Evolutionary conservation across 495 filamentous ascomycete species (phyloP).

Genomic region (Talaromyces ruber): DNA sequence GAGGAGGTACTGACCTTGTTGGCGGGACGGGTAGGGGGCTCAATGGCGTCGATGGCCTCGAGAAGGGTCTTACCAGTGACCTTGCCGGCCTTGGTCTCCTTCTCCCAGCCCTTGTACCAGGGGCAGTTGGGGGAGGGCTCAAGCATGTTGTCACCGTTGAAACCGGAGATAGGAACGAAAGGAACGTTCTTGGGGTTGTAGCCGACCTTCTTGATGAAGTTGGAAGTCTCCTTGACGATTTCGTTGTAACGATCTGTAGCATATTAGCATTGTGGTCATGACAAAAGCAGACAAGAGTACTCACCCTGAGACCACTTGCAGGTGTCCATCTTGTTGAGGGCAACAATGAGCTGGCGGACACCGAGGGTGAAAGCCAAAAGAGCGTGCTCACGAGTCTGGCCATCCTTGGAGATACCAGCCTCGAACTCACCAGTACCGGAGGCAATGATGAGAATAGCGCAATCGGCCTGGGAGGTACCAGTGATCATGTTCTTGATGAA

Average conservation of each 20-base stretch:
- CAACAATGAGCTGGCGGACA: slow-evolving; percentile 99
- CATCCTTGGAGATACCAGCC: slow-evolving; percentile 99
- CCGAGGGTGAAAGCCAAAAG: slow-evolving; percentile 99
- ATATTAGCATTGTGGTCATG: not conserved
- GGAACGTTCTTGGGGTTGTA: slow-evolving; percentile 98
- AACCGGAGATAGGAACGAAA: slow-evolving; percentile 99
- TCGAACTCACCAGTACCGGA: slow-evolving; percentile 99
- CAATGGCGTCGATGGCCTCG: slow-evolving; percentile 96
- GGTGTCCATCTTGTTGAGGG: slow-evolving; percentile 99
- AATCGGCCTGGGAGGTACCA: slow-evolving; percentile 99
- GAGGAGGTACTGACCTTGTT: slow-evolving; percentile 37
- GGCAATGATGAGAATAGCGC: slow-evolving; percentile 99
- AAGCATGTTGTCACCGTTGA: slow-evolving; percentile 99
- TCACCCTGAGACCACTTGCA: slow-evolving; percentile 83
- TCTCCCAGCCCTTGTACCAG: slow-evolving; percentile 99
- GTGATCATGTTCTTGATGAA: slow-evolving; percentile 99
- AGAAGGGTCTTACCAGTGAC: slow-evolving; percentile 92
- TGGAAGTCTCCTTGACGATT: slow-evolving; percentile 99
- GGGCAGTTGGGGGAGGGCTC: slow-evolving; percentile 86
- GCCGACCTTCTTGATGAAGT: slow-evolving; percentile 99
- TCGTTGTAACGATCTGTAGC: slow-evolving; percentile 70
- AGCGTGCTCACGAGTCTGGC: slow-evolving; percentile 99
- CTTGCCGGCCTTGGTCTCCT: slow-evolving; percentile 94
- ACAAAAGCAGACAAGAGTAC: not conserved
- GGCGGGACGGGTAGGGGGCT: slow-evolving; percentile 74